phyloP scores from a whole-genome alignment of 345 rosid species.

The Eucalyptus urophylla region DNA sequence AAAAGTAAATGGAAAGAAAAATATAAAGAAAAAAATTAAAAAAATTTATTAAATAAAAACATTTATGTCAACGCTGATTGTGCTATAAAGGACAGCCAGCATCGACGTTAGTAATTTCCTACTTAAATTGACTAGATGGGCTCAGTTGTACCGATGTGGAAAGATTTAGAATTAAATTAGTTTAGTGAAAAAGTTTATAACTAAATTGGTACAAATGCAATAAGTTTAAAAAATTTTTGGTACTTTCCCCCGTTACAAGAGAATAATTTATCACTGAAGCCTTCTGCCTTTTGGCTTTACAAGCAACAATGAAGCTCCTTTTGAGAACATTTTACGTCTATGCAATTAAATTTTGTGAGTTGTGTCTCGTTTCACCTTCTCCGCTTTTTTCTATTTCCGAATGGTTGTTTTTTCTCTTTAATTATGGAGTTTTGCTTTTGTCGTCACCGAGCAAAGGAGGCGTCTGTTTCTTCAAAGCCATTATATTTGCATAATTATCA shows the following conservation, averaged over 20 bases:
- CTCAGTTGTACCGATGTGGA: not conserved
- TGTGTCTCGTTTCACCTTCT: not conserved
- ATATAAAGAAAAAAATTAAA: accelerated
- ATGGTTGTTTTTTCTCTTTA: not conserved
- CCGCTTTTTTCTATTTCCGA: not conserved
- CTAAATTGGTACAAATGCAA: no score
- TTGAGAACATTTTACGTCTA: not conserved
- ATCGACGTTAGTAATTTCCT: not conserved
- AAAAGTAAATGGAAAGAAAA: no score
- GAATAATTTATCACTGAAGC: not conserved
- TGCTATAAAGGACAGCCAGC: accelerated
- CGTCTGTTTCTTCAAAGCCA: not conserved
- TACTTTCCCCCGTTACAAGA: not conserved
- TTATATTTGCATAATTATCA: no score
- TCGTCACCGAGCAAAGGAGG: not conserved
- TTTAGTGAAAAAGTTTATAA: no score
- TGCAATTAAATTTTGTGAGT: not conserved
- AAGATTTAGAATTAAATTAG: not conserved
- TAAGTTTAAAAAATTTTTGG: not conserved
- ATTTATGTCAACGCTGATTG: accelerated
- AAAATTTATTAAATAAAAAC: no score
- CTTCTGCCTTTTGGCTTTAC: not conserved
- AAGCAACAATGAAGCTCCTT: not conserved
- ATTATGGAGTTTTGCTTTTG: not conserved
- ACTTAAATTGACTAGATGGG: no score